These are phyloP conservation scores for Asterella californica DNA, from an alignment of 225 moss, liverwort and hornwort genomes.

Conservation along the genomic window DNA sequence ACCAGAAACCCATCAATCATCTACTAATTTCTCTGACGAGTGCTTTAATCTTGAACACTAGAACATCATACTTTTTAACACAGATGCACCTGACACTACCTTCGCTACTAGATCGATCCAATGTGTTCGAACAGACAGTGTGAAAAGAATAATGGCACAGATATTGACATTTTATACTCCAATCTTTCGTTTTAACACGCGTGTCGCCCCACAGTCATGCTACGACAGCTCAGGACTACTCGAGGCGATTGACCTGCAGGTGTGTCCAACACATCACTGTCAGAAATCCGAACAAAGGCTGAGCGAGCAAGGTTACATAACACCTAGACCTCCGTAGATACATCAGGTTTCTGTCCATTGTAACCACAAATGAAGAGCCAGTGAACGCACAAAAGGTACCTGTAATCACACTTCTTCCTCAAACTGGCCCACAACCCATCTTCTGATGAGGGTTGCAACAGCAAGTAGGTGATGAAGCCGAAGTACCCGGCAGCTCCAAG, in stretches of 20 bases:
- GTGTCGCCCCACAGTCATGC: background rate
- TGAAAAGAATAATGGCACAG: conserved; percentile 2
- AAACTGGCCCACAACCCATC: conserved; percentile 52
- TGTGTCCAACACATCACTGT: background rate
- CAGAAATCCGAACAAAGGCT: background rate
- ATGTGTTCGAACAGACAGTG: background rate
- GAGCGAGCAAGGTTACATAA: background rate
- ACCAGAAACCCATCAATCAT: background rate
- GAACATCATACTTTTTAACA: background rate
- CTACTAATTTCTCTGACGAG: background rate
- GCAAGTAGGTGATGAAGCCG: conserved; percentile 64
- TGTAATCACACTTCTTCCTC: conserved; percentile 12
- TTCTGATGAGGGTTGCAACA: conserved; percentile 62
- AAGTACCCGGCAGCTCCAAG: conserved; percentile 45
- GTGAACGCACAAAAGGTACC: conserved; percentile 13
- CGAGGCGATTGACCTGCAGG: conserved; percentile 1
- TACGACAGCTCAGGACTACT: background rate
- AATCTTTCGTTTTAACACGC: background rate
- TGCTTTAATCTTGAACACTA: background rate
- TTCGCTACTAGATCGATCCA: conserved; percentile 1
- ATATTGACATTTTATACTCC: background rate
- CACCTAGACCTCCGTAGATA: background rate
- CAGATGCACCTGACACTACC: background rate
- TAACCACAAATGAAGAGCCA: too few relatives aligned
- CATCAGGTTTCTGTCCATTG: background rate